Evolutionary conservation across 1,139 yeast genomes (phyloP), one percentile per base, ranked within the genome.

Genomic region (Debaryomyces fabryi): DNA sequence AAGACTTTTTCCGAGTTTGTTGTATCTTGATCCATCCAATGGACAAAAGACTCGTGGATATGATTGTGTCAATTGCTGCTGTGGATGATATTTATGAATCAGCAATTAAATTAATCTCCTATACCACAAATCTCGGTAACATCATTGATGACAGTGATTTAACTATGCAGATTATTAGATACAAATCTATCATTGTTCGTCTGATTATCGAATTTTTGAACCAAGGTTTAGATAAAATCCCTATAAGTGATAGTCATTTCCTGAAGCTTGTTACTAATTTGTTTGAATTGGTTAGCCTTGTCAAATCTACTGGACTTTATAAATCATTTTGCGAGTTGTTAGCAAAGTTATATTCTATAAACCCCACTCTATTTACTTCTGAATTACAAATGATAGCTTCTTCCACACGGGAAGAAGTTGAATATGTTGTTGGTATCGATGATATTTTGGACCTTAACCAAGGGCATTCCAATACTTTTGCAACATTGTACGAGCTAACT

Each of bases 121-220:
- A 67, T 45, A 61, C 74, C 7, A 61, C 68, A 7, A 67, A 71
- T 44, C 58, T 70, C 10, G 64, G 72, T 8, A 65, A 65, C 47
- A 65, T 71, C 23, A 56, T 65, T 36, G 71, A 66, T 33, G 70
- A 69, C 40, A 65, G 64, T 39, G 65, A 60, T 15, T 57, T 72
- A 45, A 65, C 72, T 1, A 69, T 68, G 63, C 79, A 72, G 51
- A 58, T 73, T 12, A 71, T 71, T 10, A 62, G 68, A 36, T 64
- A 55, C 50, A 73, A 72, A 49, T 57, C 68, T 4, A 60, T 53
- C 2, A 65, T 76, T 3, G 58, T 71, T 24, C 50, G 57, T 12
- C 63, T 60, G 62, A 54, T 74, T 6, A 58, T 75, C 27, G 62
- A 60, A 9, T 63, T 71, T 24, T 59, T 74, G 50, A 49, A 51